phyloP scores from a whole-genome alignment of 345 rosid species.

The Murraya paniculata region DNA sequence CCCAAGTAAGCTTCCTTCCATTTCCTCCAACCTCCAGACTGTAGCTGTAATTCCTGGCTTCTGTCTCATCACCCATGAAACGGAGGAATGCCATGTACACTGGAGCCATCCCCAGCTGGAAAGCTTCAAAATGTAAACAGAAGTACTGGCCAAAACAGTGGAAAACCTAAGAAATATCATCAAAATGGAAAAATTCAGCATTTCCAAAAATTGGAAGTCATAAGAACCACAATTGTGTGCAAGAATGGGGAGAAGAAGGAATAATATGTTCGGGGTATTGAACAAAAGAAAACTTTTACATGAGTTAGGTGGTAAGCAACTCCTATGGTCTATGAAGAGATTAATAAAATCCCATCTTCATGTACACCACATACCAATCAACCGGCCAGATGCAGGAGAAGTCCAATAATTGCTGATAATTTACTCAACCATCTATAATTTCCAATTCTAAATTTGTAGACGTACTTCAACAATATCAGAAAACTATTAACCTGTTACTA shows the following conservation, averaged over 20 bases:
- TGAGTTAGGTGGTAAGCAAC: not conserved
- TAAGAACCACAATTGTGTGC: not conserved
- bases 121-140: slow-evolving; percentile 97
- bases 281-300: not conserved
- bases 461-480: not conserved
- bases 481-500: not conserved
- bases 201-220: not conserved
- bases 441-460: not conserved
- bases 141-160: slow-evolving; percentile 94
- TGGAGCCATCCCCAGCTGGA: slow-evolving; percentile 96
- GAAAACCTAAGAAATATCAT: slow-evolving; percentile 54
- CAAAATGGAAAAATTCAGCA: slow-evolving; percentile 7
- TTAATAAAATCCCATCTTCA: not conserved
- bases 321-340: not conserved
- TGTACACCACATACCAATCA: not conserved
- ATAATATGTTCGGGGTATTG: not conserved
- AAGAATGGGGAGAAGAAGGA: not conserved
- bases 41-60: slow-evolving; percentile 83
- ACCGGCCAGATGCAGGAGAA: not conserved
- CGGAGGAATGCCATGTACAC: slow-evolving; percentile 96
- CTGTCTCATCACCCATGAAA: slow-evolving; percentile 90
- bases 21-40: slow-evolving; percentile 96
- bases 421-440: not conserved
- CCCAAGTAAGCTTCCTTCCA: slow-evolving; percentile 88
- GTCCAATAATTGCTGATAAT: not conserved